Evolutionary conservation across 495 filamentous ascomycete species (phyloP).

Genomic region (Echria macrotheca): DNA sequence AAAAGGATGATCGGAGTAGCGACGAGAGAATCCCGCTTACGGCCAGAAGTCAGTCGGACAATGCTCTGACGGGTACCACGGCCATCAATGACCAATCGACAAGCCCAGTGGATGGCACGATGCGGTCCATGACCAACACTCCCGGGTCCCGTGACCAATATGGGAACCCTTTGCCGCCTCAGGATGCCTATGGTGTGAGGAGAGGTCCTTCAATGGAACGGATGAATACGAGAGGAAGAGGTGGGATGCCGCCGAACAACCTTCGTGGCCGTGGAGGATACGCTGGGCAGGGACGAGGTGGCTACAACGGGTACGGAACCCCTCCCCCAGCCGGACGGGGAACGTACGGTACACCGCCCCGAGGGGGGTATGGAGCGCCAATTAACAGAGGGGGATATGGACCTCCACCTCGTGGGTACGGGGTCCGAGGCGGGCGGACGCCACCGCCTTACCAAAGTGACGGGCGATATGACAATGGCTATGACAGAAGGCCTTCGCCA

Average conservation of each 20-base stretch:
- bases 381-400: slow-evolving; percentile 38
- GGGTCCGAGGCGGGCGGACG: slow-evolving; percentile 45
- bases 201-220: slow-evolving; percentile 58
- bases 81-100: slow-evolving; percentile 30
- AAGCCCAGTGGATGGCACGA: slow-evolving; percentile 25
- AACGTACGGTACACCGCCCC: slow-evolving; percentile 35
- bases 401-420: slow-evolving; percentile 55
- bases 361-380: slow-evolving; percentile 43
- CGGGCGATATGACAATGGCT: slow-evolving; percentile 36
- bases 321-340: slow-evolving; percentile 28
- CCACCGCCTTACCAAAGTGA: slow-evolving; percentile 46
- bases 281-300: slow-evolving; percentile 36
- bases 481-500: slow-evolving; percentile 39
- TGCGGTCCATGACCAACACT: slow-evolving; percentile 33
- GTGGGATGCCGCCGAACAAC: slow-evolving; percentile 46
- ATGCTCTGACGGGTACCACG: slow-evolving; percentile 33
- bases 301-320: slow-evolving; percentile 31
- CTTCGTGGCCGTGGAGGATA: slow-evolving; percentile 52
- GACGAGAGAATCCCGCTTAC: slow-evolving; percentile 87
- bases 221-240: slow-evolving; percentile 50
- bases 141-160: slow-evolving; percentile 54
- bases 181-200: slow-evolving; percentile 45
- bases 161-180: slow-evolving; percentile 55
- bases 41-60: slow-evolving; percentile 50
- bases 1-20: slow-evolving; percentile 51